Base-by-base conservation (phyloP, 2,329 filamentous ascomycete genomes). In the Fusarium oxysporum region DNA sequence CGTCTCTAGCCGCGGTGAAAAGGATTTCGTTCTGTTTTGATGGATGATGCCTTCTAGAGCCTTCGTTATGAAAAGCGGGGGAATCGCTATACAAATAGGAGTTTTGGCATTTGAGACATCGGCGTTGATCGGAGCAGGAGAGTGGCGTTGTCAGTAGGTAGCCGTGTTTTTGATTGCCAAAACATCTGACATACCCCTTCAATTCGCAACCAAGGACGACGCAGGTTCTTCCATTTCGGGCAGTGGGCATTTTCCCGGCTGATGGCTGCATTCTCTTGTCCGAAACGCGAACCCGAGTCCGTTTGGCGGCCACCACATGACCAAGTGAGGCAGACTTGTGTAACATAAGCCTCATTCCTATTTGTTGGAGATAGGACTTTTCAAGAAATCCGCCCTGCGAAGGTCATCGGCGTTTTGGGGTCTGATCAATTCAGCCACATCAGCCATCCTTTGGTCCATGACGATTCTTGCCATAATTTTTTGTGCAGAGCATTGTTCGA, bases 401-500 rank as follows among this genome's bases (percentile, higher is more conserved):
- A 35, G n/a, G 30, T 51, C 48, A 53, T 25, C 17, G 12, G 8
- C 32, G 10, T 4, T 16, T 37, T n/a, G 16, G n/a, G n/a, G 47
- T 35, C 5, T 6, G 3, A 7, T 19, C 16, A 25, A 1, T 12
- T 38, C 35, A 54, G 50, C 50, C 35, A 19, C 50, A 30, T n/a
- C n/a, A 54, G 33, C 35, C 35, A 5, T 30, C 19, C 9, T 0
- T n/a, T 54, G 33, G 5, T 8, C 23, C 25, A n/a, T 21, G 13
- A 23, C 6, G 8, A 14, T 2, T 8, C 4, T 28, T 16, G 33
- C 5, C 33, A 0, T 2, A 11, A 35, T 3, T 14, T 25, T 3
- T 2, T 21, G 16, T 38, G 23, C 32, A 38, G 23, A 13, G 1
- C 0, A 33, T 53, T 21, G 10, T 25, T 21, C 12, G 13, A 14